A percentile compares a stretch with the other conserved stretches of the same genome.
Evolutionary conservation across 2,329 filamentous ascomycete genomes (phyloP).

Genomic region (Zalaria sp.): DNA sequence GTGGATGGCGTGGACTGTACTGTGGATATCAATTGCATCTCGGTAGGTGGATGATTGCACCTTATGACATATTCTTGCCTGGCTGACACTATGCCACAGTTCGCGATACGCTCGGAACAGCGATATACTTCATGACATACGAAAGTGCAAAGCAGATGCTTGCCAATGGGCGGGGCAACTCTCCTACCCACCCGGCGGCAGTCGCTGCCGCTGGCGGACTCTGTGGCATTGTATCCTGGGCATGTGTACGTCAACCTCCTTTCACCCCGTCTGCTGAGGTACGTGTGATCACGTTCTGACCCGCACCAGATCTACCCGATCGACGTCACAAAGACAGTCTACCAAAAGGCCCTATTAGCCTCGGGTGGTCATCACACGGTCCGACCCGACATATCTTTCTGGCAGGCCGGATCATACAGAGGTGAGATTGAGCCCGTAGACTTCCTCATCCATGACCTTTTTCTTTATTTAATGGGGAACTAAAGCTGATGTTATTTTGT

Average conservation of each 20-base stretch:
- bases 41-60: constrained; percentile 35
- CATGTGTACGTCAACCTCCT: constrained; percentile 43
- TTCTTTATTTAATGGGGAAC: too few species aligned
- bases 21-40: constrained; percentile 69
- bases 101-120: constrained; percentile 69
- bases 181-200: constrained; percentile 64
- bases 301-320: constrained; percentile 40
- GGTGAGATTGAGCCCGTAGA: too few species aligned
- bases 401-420: constrained; percentile 59
- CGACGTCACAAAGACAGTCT: constrained; percentile 74
- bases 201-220: constrained; percentile 67
- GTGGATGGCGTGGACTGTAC: constrained; percentile 61
- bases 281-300: not conserved
- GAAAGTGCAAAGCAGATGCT: constrained; percentile 74
- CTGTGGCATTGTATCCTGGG: constrained; percentile 76
- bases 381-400: constrained; percentile 60
- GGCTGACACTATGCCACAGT: constrained; percentile 32
- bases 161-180: constrained; percentile 57
- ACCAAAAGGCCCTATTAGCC: constrained; percentile 67
- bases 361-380: constrained; percentile 46
- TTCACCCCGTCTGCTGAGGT: not conserved
- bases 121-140: constrained; percentile 81
- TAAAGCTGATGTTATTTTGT: not conserved
- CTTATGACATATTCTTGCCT: not conserved
- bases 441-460: too few species aligned